Percentiles rank a stretch among this genome's conserved stretches.
Conservation (phyloP, 306 rosid genomes). For the Pachyrhizus erosus region DNA sequence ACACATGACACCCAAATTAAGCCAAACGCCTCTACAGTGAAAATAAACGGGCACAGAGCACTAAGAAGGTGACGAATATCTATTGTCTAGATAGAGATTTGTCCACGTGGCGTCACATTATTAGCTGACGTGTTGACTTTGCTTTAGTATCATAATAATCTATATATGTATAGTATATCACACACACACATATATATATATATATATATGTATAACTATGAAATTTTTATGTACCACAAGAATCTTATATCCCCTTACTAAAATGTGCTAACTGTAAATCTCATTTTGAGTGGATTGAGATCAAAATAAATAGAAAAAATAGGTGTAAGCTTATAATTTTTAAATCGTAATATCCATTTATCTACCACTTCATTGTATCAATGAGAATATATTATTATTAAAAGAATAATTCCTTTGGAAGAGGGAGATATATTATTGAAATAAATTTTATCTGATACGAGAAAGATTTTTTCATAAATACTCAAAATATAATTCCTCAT, state of each 20-base stretch:
- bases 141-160: neutral
- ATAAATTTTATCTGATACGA: too few species aligned
- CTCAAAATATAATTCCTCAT: too few species aligned
- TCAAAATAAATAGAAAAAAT: too few species aligned
- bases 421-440: neutral
- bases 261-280: too few species aligned
- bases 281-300: too few species aligned
- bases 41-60: neutral
- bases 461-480: too few species aligned
- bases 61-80: neutral
- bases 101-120: neutral
- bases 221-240: neutral
- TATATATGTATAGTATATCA: too few species aligned
- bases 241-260: neutral
- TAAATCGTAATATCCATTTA: neutral
- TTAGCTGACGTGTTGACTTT: neutral
- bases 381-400: neutral
- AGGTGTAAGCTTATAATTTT: neutral
- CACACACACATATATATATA: too few species aligned
- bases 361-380: neutral
- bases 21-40: neutral
- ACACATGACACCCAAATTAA: slow-evolving; percentile 9
- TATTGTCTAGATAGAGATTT: neutral
- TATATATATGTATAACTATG: too few species aligned
- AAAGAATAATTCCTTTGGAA: neutral